A percentile compares a stretch with the other conserved stretches of the same genome.
Conservation (phyloP, 148 eudicot genomes). For the Cornus florida region DNA sequence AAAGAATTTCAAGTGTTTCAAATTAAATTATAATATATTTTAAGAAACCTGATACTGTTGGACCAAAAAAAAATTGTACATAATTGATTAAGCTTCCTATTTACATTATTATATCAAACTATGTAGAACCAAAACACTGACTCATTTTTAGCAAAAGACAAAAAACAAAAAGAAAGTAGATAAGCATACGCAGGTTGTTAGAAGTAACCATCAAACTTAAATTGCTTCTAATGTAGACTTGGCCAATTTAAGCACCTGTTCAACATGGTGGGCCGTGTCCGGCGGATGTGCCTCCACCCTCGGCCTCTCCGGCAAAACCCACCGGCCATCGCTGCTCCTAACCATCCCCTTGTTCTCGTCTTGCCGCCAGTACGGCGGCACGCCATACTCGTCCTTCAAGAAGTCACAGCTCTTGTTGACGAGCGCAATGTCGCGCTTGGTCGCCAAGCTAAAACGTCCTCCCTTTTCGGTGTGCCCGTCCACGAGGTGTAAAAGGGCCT, state of each 20-base stretch:
- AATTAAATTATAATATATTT: too few relatives aligned
- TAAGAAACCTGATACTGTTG: too few relatives aligned
- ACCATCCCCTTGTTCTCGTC: constrained; percentile 88
- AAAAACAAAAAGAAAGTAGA: too few relatives aligned
- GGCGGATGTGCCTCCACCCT: constrained; percentile 61
- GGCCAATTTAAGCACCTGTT: constrained; percentile 55
- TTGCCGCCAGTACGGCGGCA: constrained; percentile 83
- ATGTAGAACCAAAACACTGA: too few relatives aligned
- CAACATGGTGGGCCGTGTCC: constrained; percentile 66
- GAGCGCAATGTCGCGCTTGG: constrained; percentile 68
- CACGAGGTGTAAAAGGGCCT: constrained; percentile 51
- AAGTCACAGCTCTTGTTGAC: constrained; percentile 71
- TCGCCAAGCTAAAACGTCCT: constrained; percentile 29
- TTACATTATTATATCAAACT: too few relatives aligned
- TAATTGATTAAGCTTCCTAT: too few relatives aligned
- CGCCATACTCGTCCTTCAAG: constrained; percentile 49
- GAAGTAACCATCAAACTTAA: neutral
- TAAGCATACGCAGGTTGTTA: neutral
- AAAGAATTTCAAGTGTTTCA: too few relatives aligned
- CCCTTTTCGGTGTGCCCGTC: constrained; percentile 62
- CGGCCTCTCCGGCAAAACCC: constrained; percentile 70
- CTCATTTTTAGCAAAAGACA: neutral
- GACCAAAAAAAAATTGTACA: too few relatives aligned
- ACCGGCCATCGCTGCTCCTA: constrained; percentile 62
- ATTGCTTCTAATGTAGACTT: neutral